Conservation (phyloP, 148 eudicot genomes). For the Arbutus unedo region DNA sequence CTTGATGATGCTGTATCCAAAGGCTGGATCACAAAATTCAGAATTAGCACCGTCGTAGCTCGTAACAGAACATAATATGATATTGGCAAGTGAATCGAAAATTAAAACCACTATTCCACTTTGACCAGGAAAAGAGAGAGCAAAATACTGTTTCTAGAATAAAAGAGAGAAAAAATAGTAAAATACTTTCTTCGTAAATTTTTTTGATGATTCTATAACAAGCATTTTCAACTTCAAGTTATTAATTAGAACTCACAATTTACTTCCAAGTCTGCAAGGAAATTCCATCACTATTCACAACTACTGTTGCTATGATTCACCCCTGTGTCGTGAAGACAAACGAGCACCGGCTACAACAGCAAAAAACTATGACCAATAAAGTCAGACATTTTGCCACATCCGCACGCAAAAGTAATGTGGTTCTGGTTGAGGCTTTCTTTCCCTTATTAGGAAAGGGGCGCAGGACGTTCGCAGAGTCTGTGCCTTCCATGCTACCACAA, state of each 20-base stretch:
- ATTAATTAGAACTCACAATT: neutral
- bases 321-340: neutral
- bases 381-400: too few species aligned
- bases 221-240: neutral
- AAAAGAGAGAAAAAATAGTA: neutral
- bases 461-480: too few species aligned
- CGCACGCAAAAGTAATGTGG: too few species aligned
- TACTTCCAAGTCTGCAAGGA: neutral
- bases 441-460: too few species aligned
- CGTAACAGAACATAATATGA: neutral
- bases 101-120: too few species aligned
- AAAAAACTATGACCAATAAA: too few species aligned
- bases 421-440: too few species aligned
- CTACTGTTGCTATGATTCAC: neutral
- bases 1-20: slow-evolving; percentile 91
- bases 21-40: slow-evolving; percentile 50
- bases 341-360: too few species aligned
- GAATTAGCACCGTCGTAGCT: slow-evolving; percentile 9
- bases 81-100: neutral
- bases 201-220: neutral
- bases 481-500: too few species aligned
- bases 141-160: neutral
- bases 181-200: neutral
- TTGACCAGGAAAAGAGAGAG: neutral
- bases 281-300: neutral